These are phyloP conservation scores for Umbelopsis vinacea DNA, from an alignment of 192 early-diverging fungal genomes.

Conservation along the genomic window DNA sequence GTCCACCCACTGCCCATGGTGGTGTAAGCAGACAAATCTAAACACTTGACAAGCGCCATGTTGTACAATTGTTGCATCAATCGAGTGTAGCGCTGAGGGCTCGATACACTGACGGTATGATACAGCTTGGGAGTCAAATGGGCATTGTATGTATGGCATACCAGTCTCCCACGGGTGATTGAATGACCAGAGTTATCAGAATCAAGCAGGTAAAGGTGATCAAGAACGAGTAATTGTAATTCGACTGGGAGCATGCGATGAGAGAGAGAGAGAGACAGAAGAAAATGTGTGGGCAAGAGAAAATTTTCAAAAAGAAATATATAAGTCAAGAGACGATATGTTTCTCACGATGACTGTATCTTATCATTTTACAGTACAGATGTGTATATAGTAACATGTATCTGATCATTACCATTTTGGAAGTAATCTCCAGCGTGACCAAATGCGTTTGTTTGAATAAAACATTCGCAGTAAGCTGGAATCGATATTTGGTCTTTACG, in stretches of 20 bases:
- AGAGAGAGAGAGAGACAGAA: background rate
- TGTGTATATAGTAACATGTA: conserved; percentile 15
- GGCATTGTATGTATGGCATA: conserved; percentile 2
- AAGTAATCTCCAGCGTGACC: conserved; percentile 5
- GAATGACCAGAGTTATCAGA: background rate
- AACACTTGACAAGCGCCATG: conserved; percentile 8
- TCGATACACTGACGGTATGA: conserved; percentile 1
- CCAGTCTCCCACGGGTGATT: background rate
- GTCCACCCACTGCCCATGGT: conserved; percentile 17
- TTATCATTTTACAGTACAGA: conserved; percentile 21
- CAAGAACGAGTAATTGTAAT: conserved; percentile 13
- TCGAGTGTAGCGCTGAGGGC: conserved; percentile 13
- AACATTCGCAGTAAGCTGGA: background rate
- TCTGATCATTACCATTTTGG: conserved; percentile 20
- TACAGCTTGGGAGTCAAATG: background rate
- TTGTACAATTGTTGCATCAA: conserved; percentile 10
- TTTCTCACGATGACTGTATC: conserved; percentile 18
- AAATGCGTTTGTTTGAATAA: background rate
- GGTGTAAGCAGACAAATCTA: conserved; percentile 27
- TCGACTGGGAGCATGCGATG: conserved; percentile 7
- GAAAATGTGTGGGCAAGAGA: background rate
- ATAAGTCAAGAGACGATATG: background rate
- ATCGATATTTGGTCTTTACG: background rate
- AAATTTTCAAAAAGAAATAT: background rate
- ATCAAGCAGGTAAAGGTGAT: conserved; percentile 11